Evolutionary conservation across 352 stramenopile species (phyloP).

Genomic region (Pythium plurisporium): DNA sequence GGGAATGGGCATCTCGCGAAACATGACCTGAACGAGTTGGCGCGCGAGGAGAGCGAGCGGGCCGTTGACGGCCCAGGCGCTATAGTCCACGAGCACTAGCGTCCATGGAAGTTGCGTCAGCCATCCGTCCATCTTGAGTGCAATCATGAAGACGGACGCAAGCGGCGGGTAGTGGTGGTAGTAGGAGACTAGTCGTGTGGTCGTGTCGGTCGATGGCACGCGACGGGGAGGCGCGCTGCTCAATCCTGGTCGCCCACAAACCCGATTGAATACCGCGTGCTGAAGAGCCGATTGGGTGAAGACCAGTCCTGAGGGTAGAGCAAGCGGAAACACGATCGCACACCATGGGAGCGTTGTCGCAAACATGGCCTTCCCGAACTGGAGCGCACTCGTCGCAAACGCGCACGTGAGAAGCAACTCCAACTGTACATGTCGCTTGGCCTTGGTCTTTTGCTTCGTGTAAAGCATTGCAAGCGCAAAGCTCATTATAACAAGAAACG

Average conservation of each 20-base stretch:
- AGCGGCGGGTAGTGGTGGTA: slow-evolving; percentile 11
- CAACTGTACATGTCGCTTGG: background rate
- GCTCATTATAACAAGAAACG: background rate
- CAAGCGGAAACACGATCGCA: background rate
- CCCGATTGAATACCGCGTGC: background rate
- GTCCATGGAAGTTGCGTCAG: background rate
- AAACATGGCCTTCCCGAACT: background rate
- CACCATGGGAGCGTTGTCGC: background rate
- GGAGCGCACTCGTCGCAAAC: slow-evolving; percentile 1
- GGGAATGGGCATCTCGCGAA: slow-evolving; percentile 25
- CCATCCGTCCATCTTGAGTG: slow-evolving; percentile 12
- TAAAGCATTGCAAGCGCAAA: background rate
- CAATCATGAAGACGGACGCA: slow-evolving; percentile 4
- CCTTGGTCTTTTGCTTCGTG: background rate
- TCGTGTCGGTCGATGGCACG: background rate
- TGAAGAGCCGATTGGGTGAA: background rate
- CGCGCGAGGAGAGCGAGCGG: slow-evolving; percentile 11
- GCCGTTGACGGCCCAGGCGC: slow-evolving; percentile 1
- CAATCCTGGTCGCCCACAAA: background rate
- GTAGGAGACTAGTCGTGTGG: background rate
- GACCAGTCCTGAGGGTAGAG: background rate
- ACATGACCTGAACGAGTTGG: slow-evolving; percentile 17
- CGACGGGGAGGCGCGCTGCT: background rate
- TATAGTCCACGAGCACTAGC: slow-evolving; percentile 13
- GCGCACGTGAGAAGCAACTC: background rate